These are phyloP conservation scores for Hemileccinum rubropunctum DNA, from an alignment of 768 basidiomycete genomes.

Conservation along the genomic window DNA sequence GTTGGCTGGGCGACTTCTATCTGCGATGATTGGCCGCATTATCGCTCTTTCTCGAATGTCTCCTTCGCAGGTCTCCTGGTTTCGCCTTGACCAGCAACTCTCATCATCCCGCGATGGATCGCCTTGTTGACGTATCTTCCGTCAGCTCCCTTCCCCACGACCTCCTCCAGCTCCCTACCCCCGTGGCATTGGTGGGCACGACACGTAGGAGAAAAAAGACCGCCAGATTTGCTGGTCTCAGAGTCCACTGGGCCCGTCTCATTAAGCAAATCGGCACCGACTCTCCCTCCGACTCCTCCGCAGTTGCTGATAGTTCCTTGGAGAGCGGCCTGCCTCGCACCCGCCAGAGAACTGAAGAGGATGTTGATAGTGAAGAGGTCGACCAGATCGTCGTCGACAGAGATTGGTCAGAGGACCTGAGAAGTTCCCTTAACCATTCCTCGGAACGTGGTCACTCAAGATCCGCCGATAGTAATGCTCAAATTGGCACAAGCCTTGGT, in stretches of 20 bases:
- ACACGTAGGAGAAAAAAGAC: constrained; percentile 35
- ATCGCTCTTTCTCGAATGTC: constrained; percentile 5
- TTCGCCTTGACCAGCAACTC: not conserved
- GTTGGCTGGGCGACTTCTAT: constrained; percentile 12
- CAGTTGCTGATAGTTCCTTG: constrained; percentile 45
- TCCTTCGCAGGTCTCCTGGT: not conserved
- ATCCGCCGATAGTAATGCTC: constrained; percentile 42
- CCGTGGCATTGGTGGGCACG: constrained; percentile 35
- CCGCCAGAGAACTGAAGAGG: constrained; percentile 29
- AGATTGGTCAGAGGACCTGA: constrained; percentile 59
- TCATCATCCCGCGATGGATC: constrained; percentile 9
- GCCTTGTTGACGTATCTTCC: not conserved
- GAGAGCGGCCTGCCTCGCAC: constrained; percentile 36
- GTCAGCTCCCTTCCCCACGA: constrained; percentile 11
- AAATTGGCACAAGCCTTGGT: constrained; percentile 35
- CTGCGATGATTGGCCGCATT: constrained; percentile 1
- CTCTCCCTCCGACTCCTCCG: constrained; percentile 55
- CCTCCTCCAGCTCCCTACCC: constrained; percentile 37
- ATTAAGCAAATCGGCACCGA: constrained; percentile 54
- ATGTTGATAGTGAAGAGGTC: constrained; percentile 40
- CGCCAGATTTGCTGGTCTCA: constrained; percentile 38
- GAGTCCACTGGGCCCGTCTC: constrained; percentile 49
- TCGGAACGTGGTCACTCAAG: constrained; percentile 52
- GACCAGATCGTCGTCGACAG: constrained; percentile 79
- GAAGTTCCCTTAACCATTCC: constrained; percentile 50